Conservation (phyloP, 192 early-diverging fungal genomes). For the Coemansia sp. region DNA sequence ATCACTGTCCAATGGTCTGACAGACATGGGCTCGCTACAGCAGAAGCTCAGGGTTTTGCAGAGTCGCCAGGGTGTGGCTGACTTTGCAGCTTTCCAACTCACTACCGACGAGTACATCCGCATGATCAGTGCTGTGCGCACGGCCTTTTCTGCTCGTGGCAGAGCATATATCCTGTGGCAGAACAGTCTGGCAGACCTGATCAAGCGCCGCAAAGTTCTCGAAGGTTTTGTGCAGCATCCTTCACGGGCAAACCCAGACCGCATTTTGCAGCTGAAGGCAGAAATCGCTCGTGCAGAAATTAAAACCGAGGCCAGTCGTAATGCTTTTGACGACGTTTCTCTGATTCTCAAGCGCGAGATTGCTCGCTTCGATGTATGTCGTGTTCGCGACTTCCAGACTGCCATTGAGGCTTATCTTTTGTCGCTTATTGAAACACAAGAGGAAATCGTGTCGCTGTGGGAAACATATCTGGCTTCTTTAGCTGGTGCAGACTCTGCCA, state of each 20-base stretch:
- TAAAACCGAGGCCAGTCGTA: conserved; percentile 49
- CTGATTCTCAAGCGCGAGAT: conserved; percentile 70
- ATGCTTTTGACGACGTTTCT: conserved; percentile 77
- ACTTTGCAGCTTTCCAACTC: conserved; percentile 71
- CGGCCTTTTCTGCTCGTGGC: conserved; percentile 73
- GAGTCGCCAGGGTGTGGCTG: conserved; percentile 72
- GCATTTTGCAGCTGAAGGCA: conserved; percentile 42
- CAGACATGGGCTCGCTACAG: conserved; percentile 75
- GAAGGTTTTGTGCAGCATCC: conserved; percentile 62
- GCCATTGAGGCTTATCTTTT: conserved; percentile 71
- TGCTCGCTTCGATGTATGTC: conserved; percentile 75
- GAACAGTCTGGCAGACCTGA: conserved; percentile 64
- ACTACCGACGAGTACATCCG: conserved; percentile 89
- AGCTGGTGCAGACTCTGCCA: conserved; percentile 22
- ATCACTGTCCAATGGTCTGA: conserved; percentile 65
- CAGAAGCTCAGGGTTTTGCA: conserved; percentile 76
- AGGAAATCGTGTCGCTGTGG: conserved; percentile 65
- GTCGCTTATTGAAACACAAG: conserved; percentile 78
- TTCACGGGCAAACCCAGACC: conserved; percentile 29
- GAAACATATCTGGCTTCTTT: conserved; percentile 48
- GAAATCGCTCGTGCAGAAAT: conserved; percentile 53
- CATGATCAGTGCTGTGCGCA: conserved; percentile 79
- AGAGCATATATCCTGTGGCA: conserved; percentile 72
- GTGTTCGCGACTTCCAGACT: conserved; percentile 77
- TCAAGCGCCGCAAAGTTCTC: conserved; percentile 64